Evolutionary conservation across 345 rosid genomes (phyloP).

Genomic region (Eucalyptus victrix): DNA sequence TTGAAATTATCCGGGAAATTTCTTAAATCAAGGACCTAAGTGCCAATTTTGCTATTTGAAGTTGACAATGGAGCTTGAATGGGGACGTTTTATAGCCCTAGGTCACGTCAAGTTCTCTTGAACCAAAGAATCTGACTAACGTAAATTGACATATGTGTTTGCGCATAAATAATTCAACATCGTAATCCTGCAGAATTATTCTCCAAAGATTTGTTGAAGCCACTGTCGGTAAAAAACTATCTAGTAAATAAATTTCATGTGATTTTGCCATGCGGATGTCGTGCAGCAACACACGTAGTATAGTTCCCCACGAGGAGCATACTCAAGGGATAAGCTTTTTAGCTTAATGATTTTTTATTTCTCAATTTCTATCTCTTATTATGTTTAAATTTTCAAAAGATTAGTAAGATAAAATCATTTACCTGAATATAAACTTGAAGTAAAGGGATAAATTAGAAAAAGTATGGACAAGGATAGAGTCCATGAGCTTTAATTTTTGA

Average conservation of each 20-base stretch:
- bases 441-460: neutral
- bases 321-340: neutral
- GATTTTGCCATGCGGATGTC: neutral
- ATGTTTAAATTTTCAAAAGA: neutral
- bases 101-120: neutral
- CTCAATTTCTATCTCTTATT: neutral
- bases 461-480: neutral
- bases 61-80: neutral
- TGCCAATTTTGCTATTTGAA: neutral
- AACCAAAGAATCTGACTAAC: neutral
- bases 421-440: neutral
- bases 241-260: neutral
- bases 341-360: neutral
- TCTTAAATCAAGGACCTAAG: neutral
- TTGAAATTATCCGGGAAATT: neutral
- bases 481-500: neutral
- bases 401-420: neutral
- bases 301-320: neutral
- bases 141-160: neutral
- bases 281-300: neutral
- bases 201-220: neutral
- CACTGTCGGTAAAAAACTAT: no score
- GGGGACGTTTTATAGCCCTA: neutral
- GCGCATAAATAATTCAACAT: neutral
- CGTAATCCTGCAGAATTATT: rapidly evolving